A percentile compares a stretch with the other conserved stretches of the same genome.
Evolutionary conservation across 257 asterid species (phyloP).

Genomic region (Przewalskia tangutica): DNA sequence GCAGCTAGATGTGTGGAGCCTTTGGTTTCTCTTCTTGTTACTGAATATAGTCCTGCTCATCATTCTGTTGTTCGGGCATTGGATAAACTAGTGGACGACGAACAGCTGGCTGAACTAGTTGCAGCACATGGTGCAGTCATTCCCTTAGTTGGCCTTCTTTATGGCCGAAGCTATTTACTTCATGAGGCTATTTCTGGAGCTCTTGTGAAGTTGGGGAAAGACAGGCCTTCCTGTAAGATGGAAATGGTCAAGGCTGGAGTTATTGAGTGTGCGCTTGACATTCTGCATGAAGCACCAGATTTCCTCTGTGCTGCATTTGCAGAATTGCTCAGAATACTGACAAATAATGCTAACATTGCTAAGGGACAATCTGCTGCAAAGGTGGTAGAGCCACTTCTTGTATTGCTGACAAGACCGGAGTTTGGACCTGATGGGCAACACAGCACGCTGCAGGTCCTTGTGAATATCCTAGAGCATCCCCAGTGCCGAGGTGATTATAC

Average conservation of each 20-base stretch:
- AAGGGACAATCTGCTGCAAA: slow-evolving; percentile 95
- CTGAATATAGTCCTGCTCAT: slow-evolving; percentile 76
- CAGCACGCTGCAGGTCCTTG: slow-evolving; percentile 86
- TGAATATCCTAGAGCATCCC: slow-evolving; percentile 88
- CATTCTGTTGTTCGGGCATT: slow-evolving; percentile 80
- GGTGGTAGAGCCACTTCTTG: slow-evolving; percentile 87
- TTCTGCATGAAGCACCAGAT: slow-evolving; percentile 91
- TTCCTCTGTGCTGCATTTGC: slow-evolving; percentile 89
- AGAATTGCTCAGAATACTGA: slow-evolving; percentile 85
- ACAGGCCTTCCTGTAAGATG: slow-evolving; percentile 89
- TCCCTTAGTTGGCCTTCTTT: slow-evolving; percentile 87
- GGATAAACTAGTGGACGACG: slow-evolving; percentile 85
- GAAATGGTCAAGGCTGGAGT: slow-evolving; percentile 98
- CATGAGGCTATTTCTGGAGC: slow-evolving; percentile 90
- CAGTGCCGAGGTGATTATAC: slow-evolving; percentile 79
- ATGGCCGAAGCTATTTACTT: slow-evolving; percentile 67
- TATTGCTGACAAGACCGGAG: slow-evolving; percentile 58
- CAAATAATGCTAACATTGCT: slow-evolving; percentile 92
- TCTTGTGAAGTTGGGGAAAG: slow-evolving; percentile 92
- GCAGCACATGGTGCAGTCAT: slow-evolving; percentile 97
- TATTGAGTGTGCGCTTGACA: slow-evolving; percentile 66
- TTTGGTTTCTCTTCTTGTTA: slow-evolving; percentile 74
- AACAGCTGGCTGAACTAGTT: slow-evolving; percentile 89
- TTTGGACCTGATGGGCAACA: slow-evolving; percentile 94
- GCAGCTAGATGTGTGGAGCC: slow-evolving; percentile 98